Evolutionary conservation across 2,329 filamentous ascomycete genomes (phyloP), one percentile per base, ranked within the genome.

Genomic region (Aspergillus quadricinctus): DNA sequence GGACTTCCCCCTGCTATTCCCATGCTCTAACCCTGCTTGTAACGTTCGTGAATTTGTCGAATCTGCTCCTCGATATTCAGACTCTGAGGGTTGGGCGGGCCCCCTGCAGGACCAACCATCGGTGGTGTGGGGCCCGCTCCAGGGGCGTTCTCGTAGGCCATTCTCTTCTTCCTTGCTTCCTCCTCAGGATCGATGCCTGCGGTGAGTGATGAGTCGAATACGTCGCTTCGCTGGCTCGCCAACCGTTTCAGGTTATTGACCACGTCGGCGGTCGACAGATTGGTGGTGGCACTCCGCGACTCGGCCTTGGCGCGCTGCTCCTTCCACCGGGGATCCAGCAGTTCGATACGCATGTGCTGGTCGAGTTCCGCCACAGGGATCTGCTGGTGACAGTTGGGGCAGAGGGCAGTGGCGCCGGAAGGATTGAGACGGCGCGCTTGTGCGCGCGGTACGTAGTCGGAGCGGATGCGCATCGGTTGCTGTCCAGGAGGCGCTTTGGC

Each of bases 181-280:
- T 95, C 92, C 62, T 86, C 83, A 7, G 90, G 86, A 3, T 86
- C 82, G 35, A 91, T 74, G 1, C 84, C 80, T 62, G 87, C 81
- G 4, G 68, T 60, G 25, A 71, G 69, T 17, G 73, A 69, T 7
- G 73, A 77, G 64, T 97, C 92, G 64, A 96, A 96, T 19, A 97
- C 83, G 67, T 97, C 93, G 62, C 83, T 88, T 49, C 93, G 85
- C 73, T 96, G 90, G 63, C 90, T 92, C 25, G 92, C 92, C 52
- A 97, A 81, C n/a, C 93, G 88, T 79, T 97, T 97, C 61, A 97
- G 83, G 71, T 97, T 97, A 72, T 91, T 92, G 52, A 92, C 92
- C 48, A 96, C 91, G 65, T 97, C 93, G 35, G 83, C 85, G 3
- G 90, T 93, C 1, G 88, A 90, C 9, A 96, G 77, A 66, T 96